Percentiles rank a stretch among this genome's conserved stretches.
Evolutionary conservation across 2,329 filamentous ascomycete genomes (phyloP).

Genomic region (Trichoderma asperellum): DNA sequence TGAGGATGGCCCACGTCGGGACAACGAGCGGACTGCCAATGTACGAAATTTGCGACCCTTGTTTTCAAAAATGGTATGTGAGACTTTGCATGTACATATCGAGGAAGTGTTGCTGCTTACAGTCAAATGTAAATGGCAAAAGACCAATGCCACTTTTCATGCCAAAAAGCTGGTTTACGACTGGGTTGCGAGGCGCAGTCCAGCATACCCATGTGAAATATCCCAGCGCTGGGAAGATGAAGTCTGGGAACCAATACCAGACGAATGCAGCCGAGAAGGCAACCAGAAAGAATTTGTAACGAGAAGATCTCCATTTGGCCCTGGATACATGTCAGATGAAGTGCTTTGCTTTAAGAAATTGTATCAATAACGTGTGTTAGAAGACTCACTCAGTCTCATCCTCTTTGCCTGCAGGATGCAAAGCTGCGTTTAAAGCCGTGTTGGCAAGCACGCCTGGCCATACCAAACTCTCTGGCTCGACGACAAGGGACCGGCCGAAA

Average conservation of each 20-base stretch:
- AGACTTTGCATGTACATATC: background rate
- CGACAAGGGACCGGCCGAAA: constrained; percentile 48
- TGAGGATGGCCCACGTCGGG: constrained; percentile 52
- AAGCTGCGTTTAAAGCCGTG: constrained; percentile 48
- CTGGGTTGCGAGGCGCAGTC: constrained; percentile 52
- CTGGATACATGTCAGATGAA: background rate
- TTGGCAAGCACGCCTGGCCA: constrained; percentile 58
- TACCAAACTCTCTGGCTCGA: constrained; percentile 53
- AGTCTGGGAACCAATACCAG: constrained; percentile 57
- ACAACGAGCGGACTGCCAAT: constrained; percentile 48
- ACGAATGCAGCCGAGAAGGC: constrained; percentile 43
- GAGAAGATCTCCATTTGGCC: constrained; percentile 43
- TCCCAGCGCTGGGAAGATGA: constrained; percentile 50
- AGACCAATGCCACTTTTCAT: constrained; percentile 48
- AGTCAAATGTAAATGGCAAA: constrained; percentile 50
- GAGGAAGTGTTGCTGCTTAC: constrained; percentile 29
- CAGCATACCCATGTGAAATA: constrained; percentile 54
- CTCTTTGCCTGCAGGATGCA: constrained; percentile 46
- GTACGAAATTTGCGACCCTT: constrained; percentile 42
- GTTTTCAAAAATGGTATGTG: background rate
- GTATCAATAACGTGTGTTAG: background rate
- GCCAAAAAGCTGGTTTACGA: constrained; percentile 55
- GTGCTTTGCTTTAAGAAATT: no score
- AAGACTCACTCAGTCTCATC: constrained; percentile 39
- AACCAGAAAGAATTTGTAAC: constrained; percentile 52